Conservation (phyloP, 768 basidiomycete species). For the Lactarius akahatsu region DNA sequence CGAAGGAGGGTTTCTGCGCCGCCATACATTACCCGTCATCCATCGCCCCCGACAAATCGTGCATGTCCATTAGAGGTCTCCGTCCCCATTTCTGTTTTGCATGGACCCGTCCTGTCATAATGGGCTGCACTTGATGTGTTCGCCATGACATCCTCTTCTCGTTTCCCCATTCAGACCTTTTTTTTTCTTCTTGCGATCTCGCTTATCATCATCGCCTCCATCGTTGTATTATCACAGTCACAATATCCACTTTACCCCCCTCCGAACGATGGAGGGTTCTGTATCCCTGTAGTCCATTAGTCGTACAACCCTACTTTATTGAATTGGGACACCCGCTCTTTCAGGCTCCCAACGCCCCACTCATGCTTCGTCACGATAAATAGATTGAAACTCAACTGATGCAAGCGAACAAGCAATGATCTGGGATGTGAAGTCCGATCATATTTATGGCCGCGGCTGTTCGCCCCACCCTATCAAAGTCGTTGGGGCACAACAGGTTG, state of each 20-base stretch:
- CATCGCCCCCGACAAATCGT: neutral
- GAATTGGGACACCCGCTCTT: neutral
- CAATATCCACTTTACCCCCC: neutral
- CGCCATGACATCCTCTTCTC: neutral
- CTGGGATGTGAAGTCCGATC: neutral
- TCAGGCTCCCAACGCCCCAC: neutral
- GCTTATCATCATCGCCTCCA: constrained; percentile 8
- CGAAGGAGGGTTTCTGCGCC: neutral
- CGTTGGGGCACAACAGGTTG: neutral
- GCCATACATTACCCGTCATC: neutral
- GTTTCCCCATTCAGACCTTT: neutral
- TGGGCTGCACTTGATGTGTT: constrained; percentile 21
- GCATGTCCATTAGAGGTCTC: constrained; percentile 5
- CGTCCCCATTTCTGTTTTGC: constrained; percentile 3
- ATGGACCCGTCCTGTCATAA: neutral
- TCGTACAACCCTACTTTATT: neutral
- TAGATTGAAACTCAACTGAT: constrained; percentile 5
- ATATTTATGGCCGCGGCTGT: neutral
- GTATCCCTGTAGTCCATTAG: neutral
- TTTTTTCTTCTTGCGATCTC: neutral
- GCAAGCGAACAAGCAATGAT: constrained; percentile 4
- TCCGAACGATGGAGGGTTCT: neutral
- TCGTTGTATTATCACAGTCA: neutral
- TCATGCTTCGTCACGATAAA: neutral
- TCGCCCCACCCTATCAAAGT: neutral